Evolutionary conservation across 2,329 filamentous ascomycete genomes (phyloP), one percentile per base, ranked within the genome.

Genomic region (Aspergillus transmontanensis): DNA sequence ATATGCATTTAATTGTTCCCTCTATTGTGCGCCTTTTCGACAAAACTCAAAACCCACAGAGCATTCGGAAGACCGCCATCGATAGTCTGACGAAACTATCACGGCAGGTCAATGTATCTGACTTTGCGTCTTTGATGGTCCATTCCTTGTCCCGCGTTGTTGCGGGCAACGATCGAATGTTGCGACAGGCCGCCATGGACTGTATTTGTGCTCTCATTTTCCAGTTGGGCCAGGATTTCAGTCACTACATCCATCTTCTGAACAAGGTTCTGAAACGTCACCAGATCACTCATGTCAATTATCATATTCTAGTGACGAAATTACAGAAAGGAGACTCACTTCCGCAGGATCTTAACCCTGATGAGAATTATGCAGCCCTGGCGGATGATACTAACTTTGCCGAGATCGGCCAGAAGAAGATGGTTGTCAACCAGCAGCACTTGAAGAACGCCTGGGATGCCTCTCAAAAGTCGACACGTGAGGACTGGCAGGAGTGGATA

Each of bases 401-500:
- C 0, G 94, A 98, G 68, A 90, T 96, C 51, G 89, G 90, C 1
- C 92, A 91, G 14, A 97, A 97, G 83, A 98, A 98, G 79, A 85
- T 98, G 39, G 93, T 96, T 65, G 94, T 98, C 78, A 99, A 99
- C 70, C 93, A 97, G 57, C 94, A 98, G 67, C 96, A 99, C 82
- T 83, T 99, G 26, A 97, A 98, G 79, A 90, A 91, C 67, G 95
- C 96, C 0, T 99, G 95, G 95, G 95, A 98, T 71, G 95, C 96
- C 0, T 93, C 90, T 63, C 93, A 96, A 64, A 97, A 97, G 75
- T 97, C 94, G 0, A 99, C 95, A 11, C 93, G 94, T 72, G 95
- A 99, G 75, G 95, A 99, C 79, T 99, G 95, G 95, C 92, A 97
- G 72, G 95, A 99, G 77, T 99, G 95, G 95, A 93, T 99, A 79